These are phyloP conservation scores for Diplodia sapinea DNA, from an alignment of 2,329 filamentous ascomycete species.

Conservation along the genomic window DNA sequence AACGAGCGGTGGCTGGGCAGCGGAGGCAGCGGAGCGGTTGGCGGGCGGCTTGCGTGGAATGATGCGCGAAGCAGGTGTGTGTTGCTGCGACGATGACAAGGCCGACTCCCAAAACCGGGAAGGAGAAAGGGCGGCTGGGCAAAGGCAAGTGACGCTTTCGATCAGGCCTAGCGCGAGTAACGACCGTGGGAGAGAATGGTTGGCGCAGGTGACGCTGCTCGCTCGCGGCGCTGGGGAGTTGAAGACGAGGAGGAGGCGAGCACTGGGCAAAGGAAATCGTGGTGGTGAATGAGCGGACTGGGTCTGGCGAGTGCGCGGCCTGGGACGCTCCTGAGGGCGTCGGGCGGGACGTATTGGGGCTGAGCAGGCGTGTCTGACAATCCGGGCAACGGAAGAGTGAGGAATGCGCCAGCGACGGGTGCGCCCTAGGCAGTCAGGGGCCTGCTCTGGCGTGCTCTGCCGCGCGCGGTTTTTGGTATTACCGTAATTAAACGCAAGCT, in stretches of 20 bases:
- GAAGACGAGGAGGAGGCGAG: slow-evolving; percentile 11
- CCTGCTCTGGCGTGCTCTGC: slow-evolving; percentile 24
- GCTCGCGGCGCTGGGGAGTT: neutral
- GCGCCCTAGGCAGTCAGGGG: slow-evolving; percentile 26
- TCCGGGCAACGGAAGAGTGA: slow-evolving; percentile 25
- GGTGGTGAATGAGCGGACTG: slow-evolving; percentile 21
- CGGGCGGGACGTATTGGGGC: slow-evolving; percentile 27
- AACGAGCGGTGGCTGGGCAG: slow-evolving; percentile 30
- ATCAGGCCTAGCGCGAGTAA: slow-evolving; percentile 29
- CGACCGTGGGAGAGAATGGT: slow-evolving; percentile 5
- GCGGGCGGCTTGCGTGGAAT: slow-evolving; percentile 19
- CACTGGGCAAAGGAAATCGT: slow-evolving; percentile 23
- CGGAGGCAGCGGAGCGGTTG: slow-evolving; percentile 4
- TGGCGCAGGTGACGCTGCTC: slow-evolving; percentile 24
- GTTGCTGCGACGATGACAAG: slow-evolving; percentile 31
- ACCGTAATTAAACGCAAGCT: slow-evolving; percentile 26
- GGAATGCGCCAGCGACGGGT: slow-evolving; percentile 24
- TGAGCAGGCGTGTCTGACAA: slow-evolving; percentile 30
- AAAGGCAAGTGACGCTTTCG: slow-evolving; percentile 17
- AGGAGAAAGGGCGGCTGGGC: slow-evolving; percentile 23
- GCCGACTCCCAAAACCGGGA: slow-evolving; percentile 27
- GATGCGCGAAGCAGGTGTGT: slow-evolving; percentile 30
- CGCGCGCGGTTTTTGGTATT: slow-evolving; percentile 28
- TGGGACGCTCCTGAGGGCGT: slow-evolving; percentile 28
- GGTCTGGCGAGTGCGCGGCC: slow-evolving; percentile 15